phyloP scores from a whole-genome alignment of 2,329 filamentous ascomycete genomes.

The Cryphonectria nitschkei region DNA sequence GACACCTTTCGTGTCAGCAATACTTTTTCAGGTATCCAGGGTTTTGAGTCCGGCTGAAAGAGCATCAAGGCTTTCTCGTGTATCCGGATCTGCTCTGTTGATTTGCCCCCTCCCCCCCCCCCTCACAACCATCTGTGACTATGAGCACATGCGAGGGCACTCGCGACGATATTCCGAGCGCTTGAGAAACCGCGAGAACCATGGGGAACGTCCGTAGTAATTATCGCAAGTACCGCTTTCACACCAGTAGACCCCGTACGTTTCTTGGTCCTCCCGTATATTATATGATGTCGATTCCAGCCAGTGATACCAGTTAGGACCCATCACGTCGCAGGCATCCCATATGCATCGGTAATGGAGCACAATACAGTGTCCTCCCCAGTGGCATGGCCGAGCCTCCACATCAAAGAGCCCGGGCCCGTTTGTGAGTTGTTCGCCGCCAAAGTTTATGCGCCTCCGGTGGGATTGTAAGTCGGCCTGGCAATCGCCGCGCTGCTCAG shows the following conservation, averaged over 20 bases:
- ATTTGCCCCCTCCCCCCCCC: fast-evolving
- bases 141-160: background rate
- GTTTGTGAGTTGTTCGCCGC: background rate
- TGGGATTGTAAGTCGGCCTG: background rate
- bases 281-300: background rate
- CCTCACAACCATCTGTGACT: background rate
- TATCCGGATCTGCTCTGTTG: background rate
- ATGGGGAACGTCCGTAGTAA: background rate
- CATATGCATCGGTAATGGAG: background rate
- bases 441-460: background rate
- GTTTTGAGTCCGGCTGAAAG: background rate
- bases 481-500: background rate
- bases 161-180: background rate
- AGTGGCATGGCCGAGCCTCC: slow-evolving; percentile 8
- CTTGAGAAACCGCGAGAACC: background rate
- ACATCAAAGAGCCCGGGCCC: background rate
- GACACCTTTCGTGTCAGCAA: background rate
- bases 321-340: background rate
- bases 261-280: background rate
- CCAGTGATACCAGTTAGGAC: slow-evolving; percentile 9
- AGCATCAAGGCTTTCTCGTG: background rate
- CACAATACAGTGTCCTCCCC: background rate
- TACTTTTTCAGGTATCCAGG: too few relatives aligned
- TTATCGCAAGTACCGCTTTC: too few relatives aligned
- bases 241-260: slow-evolving; percentile 7